These are phyloP conservation scores for Corylus americana DNA, from an alignment of 306 rosid species.

Conservation along the genomic window DNA sequence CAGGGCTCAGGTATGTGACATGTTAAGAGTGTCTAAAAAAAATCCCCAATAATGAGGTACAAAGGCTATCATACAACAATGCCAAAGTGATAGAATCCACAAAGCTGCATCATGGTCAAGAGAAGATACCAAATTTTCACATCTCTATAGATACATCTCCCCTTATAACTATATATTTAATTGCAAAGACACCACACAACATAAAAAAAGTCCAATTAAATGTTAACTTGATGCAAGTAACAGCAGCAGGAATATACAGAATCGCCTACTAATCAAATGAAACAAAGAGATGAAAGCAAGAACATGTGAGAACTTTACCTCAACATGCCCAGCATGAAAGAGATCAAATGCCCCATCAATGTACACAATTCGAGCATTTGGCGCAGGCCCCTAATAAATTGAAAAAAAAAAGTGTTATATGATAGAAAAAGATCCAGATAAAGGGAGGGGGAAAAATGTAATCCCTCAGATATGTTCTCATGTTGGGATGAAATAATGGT, in stretches of 20 bases:
- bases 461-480: not conserved
- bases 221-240: not conserved
- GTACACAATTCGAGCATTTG: slow-evolving; percentile 89
- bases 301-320: slow-evolving; percentile 46
- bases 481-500: not conserved
- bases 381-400: slow-evolving; percentile 81
- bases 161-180: not conserved
- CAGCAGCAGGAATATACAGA: not conserved
- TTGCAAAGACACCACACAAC: not conserved
- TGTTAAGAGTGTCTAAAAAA: not conserved
- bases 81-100: not conserved
- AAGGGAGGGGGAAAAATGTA: slow-evolving; percentile 9
- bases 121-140: not conserved
- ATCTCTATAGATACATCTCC: not conserved
- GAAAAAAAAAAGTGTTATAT: slow-evolving; percentile 6
- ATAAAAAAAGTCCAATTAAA: not conserved
- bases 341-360: slow-evolving; percentile 99
- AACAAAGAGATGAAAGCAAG: slow-evolving; percentile 9
- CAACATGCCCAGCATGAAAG: slow-evolving; percentile 98
- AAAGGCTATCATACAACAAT: not conserved
- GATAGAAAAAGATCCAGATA: slow-evolving; percentile 1
- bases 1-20: not conserved
- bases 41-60: not conserved
- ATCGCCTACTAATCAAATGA: not conserved
- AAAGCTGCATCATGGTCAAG: not conserved